phyloP scores from a whole-genome alignment of 2,329 filamentous ascomycete genomes.

The Sporothrix schenckii region DNA sequence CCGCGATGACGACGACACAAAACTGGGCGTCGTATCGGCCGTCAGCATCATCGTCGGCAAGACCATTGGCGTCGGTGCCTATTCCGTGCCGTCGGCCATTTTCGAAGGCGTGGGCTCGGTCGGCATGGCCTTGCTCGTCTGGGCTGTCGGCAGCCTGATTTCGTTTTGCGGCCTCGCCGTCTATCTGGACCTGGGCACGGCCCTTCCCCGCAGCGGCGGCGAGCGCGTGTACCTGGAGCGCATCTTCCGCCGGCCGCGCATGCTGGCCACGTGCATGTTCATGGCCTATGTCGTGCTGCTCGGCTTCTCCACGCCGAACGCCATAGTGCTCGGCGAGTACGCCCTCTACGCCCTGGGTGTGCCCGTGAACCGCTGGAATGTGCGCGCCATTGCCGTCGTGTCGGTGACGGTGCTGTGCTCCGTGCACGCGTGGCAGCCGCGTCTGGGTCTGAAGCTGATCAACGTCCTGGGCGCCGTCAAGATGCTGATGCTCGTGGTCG shows the following conservation, averaged over 20 bases:
- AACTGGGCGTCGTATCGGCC: slow-evolving; percentile 45
- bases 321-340: slow-evolving; percentile 56
- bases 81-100: slow-evolving; percentile 61
- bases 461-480: slow-evolving; percentile 55
- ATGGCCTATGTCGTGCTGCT: slow-evolving; percentile 55
- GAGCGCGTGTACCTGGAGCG: slow-evolving; percentile 59
- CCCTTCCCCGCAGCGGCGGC: slow-evolving; percentile 52
- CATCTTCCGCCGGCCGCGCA: slow-evolving; percentile 54
- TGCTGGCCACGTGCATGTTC: slow-evolving; percentile 57
- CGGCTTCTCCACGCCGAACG: slow-evolving; percentile 57
- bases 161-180: slow-evolving; percentile 52
- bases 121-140: slow-evolving; percentile 57
- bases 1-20: slow-evolving; percentile 38
- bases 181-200: slow-evolving; percentile 51
- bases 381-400: slow-evolving; percentile 52
- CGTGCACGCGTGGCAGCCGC: slow-evolving; percentile 51
- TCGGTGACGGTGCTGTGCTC: slow-evolving; percentile 53
- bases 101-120: slow-evolving; percentile 58
- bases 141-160: slow-evolving; percentile 55
- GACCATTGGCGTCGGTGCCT: slow-evolving; percentile 51
- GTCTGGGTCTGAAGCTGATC: slow-evolving; percentile 52
- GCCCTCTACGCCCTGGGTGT: slow-evolving; percentile 51
- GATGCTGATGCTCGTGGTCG: slow-evolving; percentile 52
- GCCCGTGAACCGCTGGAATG: slow-evolving; percentile 52
- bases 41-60: slow-evolving; percentile 47